Evolutionary conservation across 768 basidiomycete species (phyloP), one percentile per base, ranked within the genome.

Genomic region (Multifurca ochricompacta): DNA sequence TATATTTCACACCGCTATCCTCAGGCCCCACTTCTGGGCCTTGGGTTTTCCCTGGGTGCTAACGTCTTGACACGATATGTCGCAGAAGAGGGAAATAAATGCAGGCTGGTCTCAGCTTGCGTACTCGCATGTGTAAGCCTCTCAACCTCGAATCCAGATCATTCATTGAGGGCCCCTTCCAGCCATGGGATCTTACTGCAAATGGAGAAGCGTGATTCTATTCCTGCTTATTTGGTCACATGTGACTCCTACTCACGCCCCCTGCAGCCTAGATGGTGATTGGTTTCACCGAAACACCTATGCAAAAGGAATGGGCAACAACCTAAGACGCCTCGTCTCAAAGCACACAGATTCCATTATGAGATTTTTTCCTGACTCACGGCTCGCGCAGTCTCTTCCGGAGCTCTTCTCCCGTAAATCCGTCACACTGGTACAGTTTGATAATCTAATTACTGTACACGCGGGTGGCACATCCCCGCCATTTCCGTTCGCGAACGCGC

Each of bases 41-140:
- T 96, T 9, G 91, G 94, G 6, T 98, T 95, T 73, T 96, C 92
- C 4, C 79, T 99, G 34, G 96, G 95, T 39, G 88, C 93, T 39
- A 91, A 90, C 66, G 87, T 97, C 32, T 70, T 98, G 62, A 87
- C 91, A 31, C 78, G 90, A 58, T 96, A 96, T 68, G 71, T 94
- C 47, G 91, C 87, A 4, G 86, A 95, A 70, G 87, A 95, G 65
- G 83, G 87, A 13, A 73, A 73, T 34, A 63, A 71, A 19, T 79
- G 80, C 63, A 78, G 85, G 55, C 67, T 92, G 30, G 69, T 69
- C 49, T 80, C 83, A 4, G 87, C 79, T 28, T 85, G 83, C 69
- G 79, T 77, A 16, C 71, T 92, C 16, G 88, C 73, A 66, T 88
- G 89, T 69, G 85, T 92, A 70, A 67, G 85, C 74, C 41, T 51